phyloP scores from a whole-genome alignment of 1,284 basidiomycete species.

The Lentinula novae-zelandiae region DNA sequence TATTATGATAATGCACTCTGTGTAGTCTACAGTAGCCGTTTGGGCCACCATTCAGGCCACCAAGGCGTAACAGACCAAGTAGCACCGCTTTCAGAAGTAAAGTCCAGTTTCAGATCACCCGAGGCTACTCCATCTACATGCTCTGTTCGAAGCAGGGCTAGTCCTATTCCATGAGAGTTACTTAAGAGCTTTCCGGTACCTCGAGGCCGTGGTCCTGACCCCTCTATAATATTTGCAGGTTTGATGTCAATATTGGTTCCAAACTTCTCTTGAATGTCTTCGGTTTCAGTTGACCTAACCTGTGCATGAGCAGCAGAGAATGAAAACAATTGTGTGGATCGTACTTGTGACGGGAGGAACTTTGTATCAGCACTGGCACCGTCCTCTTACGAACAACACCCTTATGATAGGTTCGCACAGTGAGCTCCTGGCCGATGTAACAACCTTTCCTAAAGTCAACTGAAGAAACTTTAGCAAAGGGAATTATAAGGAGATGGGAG shows the following conservation, averaged over 20 bases:
- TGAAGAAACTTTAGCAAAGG: constrained; percentile 28
- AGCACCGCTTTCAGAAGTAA: constrained; percentile 28
- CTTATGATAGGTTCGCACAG: constrained; percentile 94
- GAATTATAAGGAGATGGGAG: constrained; percentile 11
- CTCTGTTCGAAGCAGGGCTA: constrained; percentile 72
- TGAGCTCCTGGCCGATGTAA: constrained; percentile 97
- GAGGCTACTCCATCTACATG: constrained; percentile 39
- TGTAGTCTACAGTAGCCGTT: background rate
- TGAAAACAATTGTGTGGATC: constrained; percentile 5
- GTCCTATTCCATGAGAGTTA: constrained; percentile 52
- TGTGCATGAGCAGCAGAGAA: background rate
- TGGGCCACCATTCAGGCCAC: constrained; percentile 74
- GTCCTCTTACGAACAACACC: constrained; percentile 92
- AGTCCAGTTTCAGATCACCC: constrained; percentile 38
- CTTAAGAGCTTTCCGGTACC: constrained; percentile 67
- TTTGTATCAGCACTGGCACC: constrained; percentile 66
- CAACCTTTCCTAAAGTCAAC: constrained; percentile 98
- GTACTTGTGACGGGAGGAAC: constrained; percentile 24
- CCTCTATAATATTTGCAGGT: constrained; percentile 22
- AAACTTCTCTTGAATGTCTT: constrained; percentile 17
- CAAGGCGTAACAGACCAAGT: constrained; percentile 50
- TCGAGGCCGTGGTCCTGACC: constrained; percentile 42
- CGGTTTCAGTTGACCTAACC: constrained; percentile 3
- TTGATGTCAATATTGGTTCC: constrained; percentile 35
- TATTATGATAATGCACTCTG: background rate